phyloP scores from a whole-genome alignment of 768 basidiomycete genomes.

The Pisolithus orientalis region DNA sequence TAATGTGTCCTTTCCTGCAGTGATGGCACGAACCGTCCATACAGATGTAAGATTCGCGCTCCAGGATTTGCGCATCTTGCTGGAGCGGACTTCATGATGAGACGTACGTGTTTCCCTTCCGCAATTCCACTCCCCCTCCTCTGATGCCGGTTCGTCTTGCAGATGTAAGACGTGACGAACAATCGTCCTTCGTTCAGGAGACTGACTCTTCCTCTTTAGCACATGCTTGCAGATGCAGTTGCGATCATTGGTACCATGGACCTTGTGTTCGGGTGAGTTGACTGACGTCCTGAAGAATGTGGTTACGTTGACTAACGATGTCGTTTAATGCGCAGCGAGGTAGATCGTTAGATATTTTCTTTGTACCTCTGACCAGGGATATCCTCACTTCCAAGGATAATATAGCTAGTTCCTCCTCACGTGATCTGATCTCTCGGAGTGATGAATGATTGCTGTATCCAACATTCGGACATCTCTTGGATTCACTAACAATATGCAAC shows the following conservation, averaged over 20 bases:
- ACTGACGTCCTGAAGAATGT: not conserved
- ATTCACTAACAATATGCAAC: too few species aligned
- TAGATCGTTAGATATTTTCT: conserved; percentile 23
- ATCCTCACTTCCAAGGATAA: not conserved
- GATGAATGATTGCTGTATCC: too few species aligned
- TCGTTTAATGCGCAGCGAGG: conserved; percentile 14
- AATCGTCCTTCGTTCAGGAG: not conserved
- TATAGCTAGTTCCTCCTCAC: too few species aligned
- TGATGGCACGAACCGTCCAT: conserved; percentile 93
- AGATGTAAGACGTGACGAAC: conserved; percentile 30
- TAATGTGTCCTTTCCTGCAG: conserved; percentile 29
- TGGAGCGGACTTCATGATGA: conserved; percentile 97
- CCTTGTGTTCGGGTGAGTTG: conserved; percentile 87
- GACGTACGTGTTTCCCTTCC: conserved; percentile 49
- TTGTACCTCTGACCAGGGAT: not conserved
- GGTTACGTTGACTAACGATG: not conserved
- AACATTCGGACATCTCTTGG: too few species aligned
- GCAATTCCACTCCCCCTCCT: conserved; percentile 1
- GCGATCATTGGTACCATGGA: conserved; percentile 99
- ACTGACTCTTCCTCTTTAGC: conserved; percentile 37
- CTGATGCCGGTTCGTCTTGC: conserved; percentile 8
- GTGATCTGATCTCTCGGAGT: too few species aligned
- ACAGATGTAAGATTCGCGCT: conserved; percentile 95
- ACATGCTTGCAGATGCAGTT: conserved; percentile 91
- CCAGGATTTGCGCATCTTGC: conserved; percentile 95